Base-by-base conservation (phyloP, 1,284 basidiomycete species). In the Fomitopsis betulina region DNA sequence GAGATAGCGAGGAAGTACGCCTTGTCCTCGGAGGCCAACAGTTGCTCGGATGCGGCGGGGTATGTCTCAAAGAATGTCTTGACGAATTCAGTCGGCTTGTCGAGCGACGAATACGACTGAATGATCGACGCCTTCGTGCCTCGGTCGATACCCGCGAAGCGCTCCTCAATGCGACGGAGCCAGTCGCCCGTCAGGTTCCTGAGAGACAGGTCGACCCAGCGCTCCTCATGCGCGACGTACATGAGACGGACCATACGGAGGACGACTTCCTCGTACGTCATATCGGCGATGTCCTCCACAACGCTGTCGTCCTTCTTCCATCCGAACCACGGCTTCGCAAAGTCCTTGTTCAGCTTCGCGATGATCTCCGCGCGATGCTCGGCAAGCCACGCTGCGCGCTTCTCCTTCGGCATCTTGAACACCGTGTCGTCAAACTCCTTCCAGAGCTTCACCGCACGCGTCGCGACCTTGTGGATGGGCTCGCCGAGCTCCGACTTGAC, bases 381-480 rank as follows among this genome's bases (percentile, higher is more conserved):
- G 54, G 81, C 79, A 64, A 99, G 79, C 96, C 95, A 99, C 5
- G 86, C 82, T 23, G 75, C 81, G 56, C 95, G 90, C 82, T 99
- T 99, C 77, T 98, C 96, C 76, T 95, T 94, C 13, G 96, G 88
- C 62, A 98, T 76, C 72, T 89, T 90, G 84, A 99, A 99, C 61
- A 99, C 91, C 12, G 87, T 93, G 68, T 97, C 89, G 72, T 99
- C 97, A 70, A 98, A 97, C 79, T 99, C 95, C 73, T 93, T 94
- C 96, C 96, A 99, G 52, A 99, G 81, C 78, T 94, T 97, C 72
- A 98, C 93, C 57, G 85, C 97, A 54, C 97, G 91, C 53, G 89
- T 99, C 54, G 96, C 95, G 70, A 98, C 93, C 82, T 99, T 98
- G 81, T 99, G 96, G 69, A 99, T 99, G 27, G 96, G 96, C 75